Base-by-base conservation (phyloP, 805 yeast species). In the Lachancea cidri region DNA sequence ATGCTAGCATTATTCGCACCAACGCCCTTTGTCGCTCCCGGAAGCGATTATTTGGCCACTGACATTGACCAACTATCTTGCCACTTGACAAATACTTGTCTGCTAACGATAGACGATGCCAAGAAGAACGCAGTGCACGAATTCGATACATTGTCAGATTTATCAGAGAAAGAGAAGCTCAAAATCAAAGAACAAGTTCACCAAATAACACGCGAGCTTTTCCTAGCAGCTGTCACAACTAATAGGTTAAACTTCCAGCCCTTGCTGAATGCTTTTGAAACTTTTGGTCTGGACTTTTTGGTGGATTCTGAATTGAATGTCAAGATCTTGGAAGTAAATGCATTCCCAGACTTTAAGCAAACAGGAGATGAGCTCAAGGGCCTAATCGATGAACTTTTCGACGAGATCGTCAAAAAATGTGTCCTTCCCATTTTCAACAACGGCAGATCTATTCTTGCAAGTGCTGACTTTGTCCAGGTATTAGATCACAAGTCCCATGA, bases 311-410 rank as follows among this genome's bases (percentile, higher is more conserved):
- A 76, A 22, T 57, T 62, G 17, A 59, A 71, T 11, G 91, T 84
- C 2, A 71, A 70, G 34, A 57, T 93, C 19, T 65, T 91, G 32
- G 98, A 93, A 61, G 86, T 88, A 34, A 93, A 93, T 55, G 82
- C 98, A 13, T 93, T 83, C 57, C 98, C 98, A 1, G 98, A 93
- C 58, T 93, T 93, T 66, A 88, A 87, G 55, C 98, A 93, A 64
- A 93, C 98, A 0, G 98, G 98, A 14, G 75, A 67, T 13, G 83
- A 74, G 5, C 68, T 91, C 52, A 84, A 83, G 55, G 67, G 52
- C 2, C 54, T 87, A 17, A 84, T 93, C 22, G 71, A 72, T 47
- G 83, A 74, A 27, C 66, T 89, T 33, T 84, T 89, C 53, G 79
- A 74, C 19, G 72, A 72, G 8, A 75, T 79, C 0, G 75, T 77